Percentiles rank a stretch among this genome's conserved stretches.
These are phyloP conservation scores for Penicillium verrucosum DNA, from an alignment of 2,329 filamentous ascomycete species.

Conservation along the genomic window DNA sequence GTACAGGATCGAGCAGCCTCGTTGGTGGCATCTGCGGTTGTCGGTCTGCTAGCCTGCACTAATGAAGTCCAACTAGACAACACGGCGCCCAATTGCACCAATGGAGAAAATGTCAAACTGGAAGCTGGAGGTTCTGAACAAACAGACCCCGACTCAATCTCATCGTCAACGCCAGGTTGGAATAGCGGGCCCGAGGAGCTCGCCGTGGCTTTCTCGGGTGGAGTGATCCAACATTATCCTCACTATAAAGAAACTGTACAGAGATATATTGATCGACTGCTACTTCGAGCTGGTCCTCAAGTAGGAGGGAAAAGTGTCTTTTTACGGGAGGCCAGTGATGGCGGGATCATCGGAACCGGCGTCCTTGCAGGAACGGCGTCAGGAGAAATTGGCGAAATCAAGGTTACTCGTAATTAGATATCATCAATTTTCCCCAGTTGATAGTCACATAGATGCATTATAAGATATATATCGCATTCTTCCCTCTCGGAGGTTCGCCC, in stretches of 20 bases:
- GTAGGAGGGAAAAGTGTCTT: conserved; percentile 48
- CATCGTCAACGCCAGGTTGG: conserved; percentile 26
- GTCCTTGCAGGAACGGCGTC: conserved; percentile 48
- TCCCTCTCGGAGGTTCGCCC: background rate
- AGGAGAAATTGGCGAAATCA: conserved; percentile 31
- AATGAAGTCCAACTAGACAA: conserved; percentile 55
- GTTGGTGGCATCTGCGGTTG: conserved; percentile 65
- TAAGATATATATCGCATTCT: background rate
- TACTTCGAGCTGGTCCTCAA: conserved; percentile 41
- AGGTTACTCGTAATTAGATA: background rate
- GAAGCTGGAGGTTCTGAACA: conserved; percentile 8
- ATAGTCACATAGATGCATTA: background rate
- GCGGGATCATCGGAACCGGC: conserved; percentile 52
- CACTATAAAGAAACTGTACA: conserved; percentile 67
- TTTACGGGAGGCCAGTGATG: conserved; percentile 49
- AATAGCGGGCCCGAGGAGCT: conserved; percentile 52
- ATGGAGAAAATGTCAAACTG: background rate
- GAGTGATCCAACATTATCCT: conserved; percentile 72
- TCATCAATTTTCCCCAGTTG: background rate
- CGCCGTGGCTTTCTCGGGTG: conserved; percentile 72
- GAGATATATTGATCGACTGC: conserved; percentile 58
- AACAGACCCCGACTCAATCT: background rate
- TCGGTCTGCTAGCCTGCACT: conserved; percentile 64
- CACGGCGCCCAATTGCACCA: conserved; percentile 5
- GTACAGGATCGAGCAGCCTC: conserved; percentile 68